Evolutionary conservation across 2,329 filamentous ascomycete species (phyloP).

Genomic region (Neopestalotiopsis clavispora): DNA sequence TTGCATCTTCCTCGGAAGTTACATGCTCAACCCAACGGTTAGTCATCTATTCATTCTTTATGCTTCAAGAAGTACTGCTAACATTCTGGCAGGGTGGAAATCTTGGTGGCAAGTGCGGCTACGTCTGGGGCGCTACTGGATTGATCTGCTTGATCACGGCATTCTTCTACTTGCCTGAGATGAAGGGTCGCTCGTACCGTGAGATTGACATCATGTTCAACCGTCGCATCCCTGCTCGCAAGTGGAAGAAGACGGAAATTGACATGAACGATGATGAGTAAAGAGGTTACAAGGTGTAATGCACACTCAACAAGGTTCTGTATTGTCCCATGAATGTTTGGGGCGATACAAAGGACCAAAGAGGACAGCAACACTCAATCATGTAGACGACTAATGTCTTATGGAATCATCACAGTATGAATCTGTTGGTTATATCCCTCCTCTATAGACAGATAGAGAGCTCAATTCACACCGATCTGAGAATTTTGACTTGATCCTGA

Average conservation of each 20-base stretch:
- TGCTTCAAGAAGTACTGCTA: background rate
- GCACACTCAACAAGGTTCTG: too few relatives aligned
- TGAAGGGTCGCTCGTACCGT: slow-evolving; percentile 54
- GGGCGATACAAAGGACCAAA: too few relatives aligned
- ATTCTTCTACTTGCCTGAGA: slow-evolving; percentile 57
- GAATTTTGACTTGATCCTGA: too few relatives aligned
- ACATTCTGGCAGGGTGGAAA: slow-evolving; percentile 37
- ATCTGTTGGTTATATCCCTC: too few relatives aligned
- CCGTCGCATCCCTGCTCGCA: slow-evolving; percentile 40
- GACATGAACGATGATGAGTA: slow-evolving; percentile 69
- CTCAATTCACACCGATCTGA: too few relatives aligned
- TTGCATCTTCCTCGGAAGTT: slow-evolving; percentile 66
- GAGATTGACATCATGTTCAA: slow-evolving; percentile 60
- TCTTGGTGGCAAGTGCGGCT: slow-evolving; percentile 58
- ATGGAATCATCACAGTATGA: too few relatives aligned
- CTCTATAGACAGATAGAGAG: too few relatives aligned
- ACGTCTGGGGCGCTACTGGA: slow-evolving; percentile 48
- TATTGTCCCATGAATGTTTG: too few relatives aligned
- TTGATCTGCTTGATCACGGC: slow-evolving; percentile 52
- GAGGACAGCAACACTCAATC: too few relatives aligned
- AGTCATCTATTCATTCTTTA: background rate
- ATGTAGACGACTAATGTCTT: too few relatives aligned
- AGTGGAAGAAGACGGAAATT: slow-evolving; percentile 58
- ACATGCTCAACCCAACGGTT: slow-evolving; percentile 60
- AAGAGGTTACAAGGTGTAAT: background rate